Conservation (phyloP, 345 rosid species). For the Populus simonii region DNA sequence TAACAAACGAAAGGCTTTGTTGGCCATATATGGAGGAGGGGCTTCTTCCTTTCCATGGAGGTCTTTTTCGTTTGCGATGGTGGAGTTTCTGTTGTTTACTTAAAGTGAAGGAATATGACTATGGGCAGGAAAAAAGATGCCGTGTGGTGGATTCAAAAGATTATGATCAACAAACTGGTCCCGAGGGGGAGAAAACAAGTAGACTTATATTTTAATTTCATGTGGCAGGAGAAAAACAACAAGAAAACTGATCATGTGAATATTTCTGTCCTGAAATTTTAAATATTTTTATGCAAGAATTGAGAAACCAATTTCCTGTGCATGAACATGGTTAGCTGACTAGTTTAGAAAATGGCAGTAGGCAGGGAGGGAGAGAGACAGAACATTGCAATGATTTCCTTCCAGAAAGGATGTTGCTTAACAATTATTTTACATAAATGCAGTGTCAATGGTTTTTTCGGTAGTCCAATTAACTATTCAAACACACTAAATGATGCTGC, state of each 20-base stretch:
- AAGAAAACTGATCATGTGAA: not conserved
- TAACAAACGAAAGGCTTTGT: not conserved
- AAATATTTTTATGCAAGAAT: not conserved
- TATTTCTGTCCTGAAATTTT: not conserved
- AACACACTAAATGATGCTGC: too few relatives aligned
- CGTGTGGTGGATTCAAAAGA: too few relatives aligned
- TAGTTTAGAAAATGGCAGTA: not conserved
- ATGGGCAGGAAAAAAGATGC: not conserved
- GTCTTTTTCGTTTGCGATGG: not conserved
- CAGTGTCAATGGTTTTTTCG: too few relatives aligned
- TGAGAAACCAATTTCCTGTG: not conserved
- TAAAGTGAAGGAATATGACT: not conserved
- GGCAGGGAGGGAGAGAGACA: not conserved
- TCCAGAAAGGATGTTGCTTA: not conserved
- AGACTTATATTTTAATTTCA: not conserved
- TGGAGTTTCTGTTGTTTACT: not conserved
- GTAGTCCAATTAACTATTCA: too few relatives aligned
- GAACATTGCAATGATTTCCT: not conserved
- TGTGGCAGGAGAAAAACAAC: not conserved
- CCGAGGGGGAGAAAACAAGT: not conserved
- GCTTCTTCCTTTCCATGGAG: too few relatives aligned
- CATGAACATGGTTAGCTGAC: not conserved
- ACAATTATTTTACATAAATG: not conserved
- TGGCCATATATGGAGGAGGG: not conserved
- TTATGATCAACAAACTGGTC: not conserved